Evolutionary conservation across 2,329 filamentous ascomycete species (phyloP), one percentile per base, ranked within the genome.

Genomic region (Diaporthe batatas): DNA sequence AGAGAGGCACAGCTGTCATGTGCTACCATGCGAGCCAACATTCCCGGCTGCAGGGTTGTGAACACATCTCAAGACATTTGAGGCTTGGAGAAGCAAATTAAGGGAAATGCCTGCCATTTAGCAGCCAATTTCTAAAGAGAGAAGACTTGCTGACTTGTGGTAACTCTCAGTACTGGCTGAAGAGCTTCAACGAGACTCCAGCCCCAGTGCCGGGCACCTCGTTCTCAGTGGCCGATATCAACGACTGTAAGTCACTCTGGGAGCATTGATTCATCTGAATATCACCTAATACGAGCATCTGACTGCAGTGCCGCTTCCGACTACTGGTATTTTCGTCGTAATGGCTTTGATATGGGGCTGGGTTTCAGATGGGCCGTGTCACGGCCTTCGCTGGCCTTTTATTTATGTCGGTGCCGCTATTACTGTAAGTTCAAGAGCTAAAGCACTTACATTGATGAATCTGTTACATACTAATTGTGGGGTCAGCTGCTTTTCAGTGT

Each of bases 381-480:
- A 73, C 0, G 82, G 81, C 0, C 72, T 77, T 6, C 80, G 82
- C 10, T 83, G 79, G 79, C 82, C 82, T 3, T 84, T 84, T 70
- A 82, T 84, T 32, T 79, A 83, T 23, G 54, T 75, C 1, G 82
- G 82, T 6, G 82, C 82, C 11, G 72, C 80, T 12, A 79, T 82
- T 32, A 80, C 77, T 4, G 81, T 82, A 71, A 69, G 80, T 76
- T 16, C 1, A 0, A 16, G 7, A 25, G 11, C 10, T 51, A 16
- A 18, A 0, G 1, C 18, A n/a, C 1, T 36, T 16, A 6, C 5
- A 7, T 14, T 11, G 32, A 18, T 21, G 25, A 14, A 2, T 6
- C 16, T 16, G 16, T n/a, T 7, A 18, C n/a, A 10, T 23, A 29
- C 55, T 49, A 23, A 36, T 23, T 16, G 4, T 44, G 47, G 2